Conservation (phyloP, 495 filamentous ascomycete species). For the Trichoderma reesei region DNA sequence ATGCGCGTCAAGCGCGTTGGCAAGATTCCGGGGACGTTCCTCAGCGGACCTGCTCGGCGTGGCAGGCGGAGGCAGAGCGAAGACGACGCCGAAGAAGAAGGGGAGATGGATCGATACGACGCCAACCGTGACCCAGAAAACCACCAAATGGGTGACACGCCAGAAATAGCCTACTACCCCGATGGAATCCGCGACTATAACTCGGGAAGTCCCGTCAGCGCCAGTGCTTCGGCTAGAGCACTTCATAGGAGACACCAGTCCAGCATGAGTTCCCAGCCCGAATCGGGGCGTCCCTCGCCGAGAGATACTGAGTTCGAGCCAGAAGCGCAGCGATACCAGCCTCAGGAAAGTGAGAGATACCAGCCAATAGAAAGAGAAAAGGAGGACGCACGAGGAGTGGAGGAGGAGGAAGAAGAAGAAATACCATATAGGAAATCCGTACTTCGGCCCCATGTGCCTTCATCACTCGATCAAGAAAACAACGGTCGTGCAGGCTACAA, state of each 20-base stretch:
- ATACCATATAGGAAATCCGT: conserved; percentile 55
- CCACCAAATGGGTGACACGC: neutral
- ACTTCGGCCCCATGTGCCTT: conserved; percentile 45
- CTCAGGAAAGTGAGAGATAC: too few relatives aligned
- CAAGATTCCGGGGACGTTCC: conserved; percentile 59
- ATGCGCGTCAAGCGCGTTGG: conserved; percentile 64
- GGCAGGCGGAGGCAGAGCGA: conserved; percentile 67
- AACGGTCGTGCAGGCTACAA: conserved; percentile 69
- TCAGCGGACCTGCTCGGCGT: conserved; percentile 64
- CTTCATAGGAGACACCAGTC: conserved; percentile 24
- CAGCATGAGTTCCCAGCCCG: conserved; percentile 15
- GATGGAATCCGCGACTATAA: conserved; percentile 27
- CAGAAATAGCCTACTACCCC: conserved; percentile 14
- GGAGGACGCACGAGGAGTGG: conserved; percentile 10
- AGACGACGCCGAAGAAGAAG: conserved; percentile 44
- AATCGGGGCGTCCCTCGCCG: conserved; percentile 17
- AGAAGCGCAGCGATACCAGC: conserved; percentile 8
- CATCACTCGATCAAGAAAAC: conserved; percentile 68
- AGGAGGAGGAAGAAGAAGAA: conserved; percentile 24
- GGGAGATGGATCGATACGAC: conserved; percentile 24
- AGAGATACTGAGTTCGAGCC: neutral
- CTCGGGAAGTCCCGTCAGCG: conserved; percentile 37
- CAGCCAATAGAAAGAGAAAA: neutral
- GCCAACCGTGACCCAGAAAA: conserved; percentile 23
- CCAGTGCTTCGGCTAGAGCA: conserved; percentile 25